These are phyloP conservation scores for Cladophialophora psammophila DNA, from an alignment of 2,329 filamentous ascomycete species.

Conservation along the genomic window DNA sequence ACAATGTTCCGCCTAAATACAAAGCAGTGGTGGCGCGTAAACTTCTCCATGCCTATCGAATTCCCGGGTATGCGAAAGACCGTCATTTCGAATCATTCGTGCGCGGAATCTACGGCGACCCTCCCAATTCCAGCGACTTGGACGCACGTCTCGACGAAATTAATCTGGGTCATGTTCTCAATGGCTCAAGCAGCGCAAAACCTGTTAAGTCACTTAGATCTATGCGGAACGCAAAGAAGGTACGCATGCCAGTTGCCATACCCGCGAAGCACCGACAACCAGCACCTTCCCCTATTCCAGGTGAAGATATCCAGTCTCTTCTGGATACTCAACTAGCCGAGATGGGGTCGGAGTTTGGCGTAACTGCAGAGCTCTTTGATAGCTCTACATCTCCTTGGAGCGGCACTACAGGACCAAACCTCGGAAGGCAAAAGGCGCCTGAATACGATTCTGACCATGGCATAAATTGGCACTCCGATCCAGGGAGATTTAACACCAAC, in stretches of 20 bases:
- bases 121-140: not conserved
- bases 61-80: conserved; percentile 7
- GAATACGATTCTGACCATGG: too few relatives aligned
- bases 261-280: not conserved
- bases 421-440: too few relatives aligned
- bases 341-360: too few relatives aligned
- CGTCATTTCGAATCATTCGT: conserved; percentile 17
- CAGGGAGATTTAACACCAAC: too few relatives aligned
- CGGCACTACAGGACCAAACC: too few relatives aligned
- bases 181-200: not conserved
- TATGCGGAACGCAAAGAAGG: not conserved
- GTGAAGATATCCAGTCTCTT: too few relatives aligned
- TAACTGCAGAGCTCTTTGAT: too few relatives aligned
- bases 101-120: conserved; percentile 11
- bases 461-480: too few relatives aligned
- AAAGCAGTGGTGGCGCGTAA: conserved; percentile 24
- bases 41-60: conserved; percentile 16
- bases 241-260: not conserved
- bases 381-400: too few relatives aligned
- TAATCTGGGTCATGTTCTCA: not conserved
- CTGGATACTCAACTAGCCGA: too few relatives aligned
- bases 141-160: not conserved
- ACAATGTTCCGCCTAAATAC: conserved; percentile 11
- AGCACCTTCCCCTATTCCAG: too few relatives aligned
- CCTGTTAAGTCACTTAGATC: not conserved